Conservation (phyloP, 805 yeast species). For the Metschnikowia matae region DNA sequence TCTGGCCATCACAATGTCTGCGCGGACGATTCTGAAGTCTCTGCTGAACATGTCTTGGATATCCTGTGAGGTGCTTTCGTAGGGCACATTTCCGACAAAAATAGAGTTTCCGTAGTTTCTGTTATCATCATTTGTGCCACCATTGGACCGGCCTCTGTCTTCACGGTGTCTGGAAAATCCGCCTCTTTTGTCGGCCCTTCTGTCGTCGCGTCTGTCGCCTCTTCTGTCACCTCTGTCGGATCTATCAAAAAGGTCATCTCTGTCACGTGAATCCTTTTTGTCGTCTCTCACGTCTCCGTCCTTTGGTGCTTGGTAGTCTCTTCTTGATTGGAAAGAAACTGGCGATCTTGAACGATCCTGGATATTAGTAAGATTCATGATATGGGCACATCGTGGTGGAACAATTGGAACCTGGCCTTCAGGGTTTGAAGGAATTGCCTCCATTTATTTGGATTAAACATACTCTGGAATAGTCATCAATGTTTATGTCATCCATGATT, state of each 20-base stretch:
- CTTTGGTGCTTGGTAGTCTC: conserved; percentile 26
- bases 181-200: conserved; percentile 20
- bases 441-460: conserved; percentile 21
- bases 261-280: conserved; percentile 17
- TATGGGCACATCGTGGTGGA: not conserved
- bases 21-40: conserved; percentile 54
- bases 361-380: not conserved
- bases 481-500: conserved; percentile 58
- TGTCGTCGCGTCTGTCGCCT: conserved; percentile 11
- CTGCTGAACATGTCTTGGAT: conserved; percentile 56
- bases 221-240: conserved; percentile 3
- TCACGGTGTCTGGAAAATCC: conserved; percentile 7
- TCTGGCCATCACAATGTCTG: conserved; percentile 74
- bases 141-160: conserved; percentile 23
- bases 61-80: conserved; percentile 54
- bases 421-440: not conserved
- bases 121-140: conserved; percentile 9
- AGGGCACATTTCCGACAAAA: conserved; percentile 73
- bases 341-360: conserved; percentile 29
- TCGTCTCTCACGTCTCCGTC: conserved; percentile 17
- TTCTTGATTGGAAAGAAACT: conserved; percentile 24
- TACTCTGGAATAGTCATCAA: conserved; percentile 61
- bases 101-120: conserved; percentile 62
- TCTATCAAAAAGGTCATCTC: not conserved
- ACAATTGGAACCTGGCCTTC: not conserved